Base-by-base conservation (phyloP, 2,329 filamentous ascomycete genomes). In the Fusarium secorum region DNA sequence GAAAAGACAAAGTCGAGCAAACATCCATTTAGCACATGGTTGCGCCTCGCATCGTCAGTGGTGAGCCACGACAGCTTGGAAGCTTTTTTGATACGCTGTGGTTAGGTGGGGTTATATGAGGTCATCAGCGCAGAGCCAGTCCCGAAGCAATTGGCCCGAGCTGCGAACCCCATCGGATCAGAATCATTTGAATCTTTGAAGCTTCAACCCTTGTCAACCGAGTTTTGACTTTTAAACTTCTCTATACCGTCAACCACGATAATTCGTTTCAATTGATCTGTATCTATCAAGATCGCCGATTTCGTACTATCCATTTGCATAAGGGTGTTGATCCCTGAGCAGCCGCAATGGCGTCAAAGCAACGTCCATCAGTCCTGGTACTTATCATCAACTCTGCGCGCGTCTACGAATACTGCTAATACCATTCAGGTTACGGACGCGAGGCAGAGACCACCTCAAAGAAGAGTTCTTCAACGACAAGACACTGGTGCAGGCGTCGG, bases 281-380 rank as follows among this genome's bases (percentile, higher is more conserved):
- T 26, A 54, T 52, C 32, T 22, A 13, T 26, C 14, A 41, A 26
- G 26, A n/a, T 42, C 30, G 20, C 36, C 32, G n/a, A 22, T 11
- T 15, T 15, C n/a, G 38, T 20, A 15, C 15, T 38, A 6, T 13
- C 14, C 11, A 39, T 26, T 45, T 33, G 28, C 20, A 11, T 24
- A 30, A 54, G 48, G 53, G 48, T 33, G 33, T 28, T 49, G 44
- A 39, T 64, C 33, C 48, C 42, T 48, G 5, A 49, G 38, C 20
- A 51, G 64, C 62, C 57, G 65, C 53, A 65, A 85, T 85, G 83
- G 79, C 83, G 70, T 81, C 83, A 56, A 90, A 89, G 78, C 84
- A 87, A 76, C 84, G 86, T 20, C 75, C 75, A n/a, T 89, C 88
- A 56, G 88, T 90, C 66, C 81, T 90, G 79, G 89, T 90, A 83